A percentile compares a stretch with the other conserved stretches of the same genome.
phyloP scores from a whole-genome alignment of 139 green algal species.

The Tetradesmus obliquus region DNA sequence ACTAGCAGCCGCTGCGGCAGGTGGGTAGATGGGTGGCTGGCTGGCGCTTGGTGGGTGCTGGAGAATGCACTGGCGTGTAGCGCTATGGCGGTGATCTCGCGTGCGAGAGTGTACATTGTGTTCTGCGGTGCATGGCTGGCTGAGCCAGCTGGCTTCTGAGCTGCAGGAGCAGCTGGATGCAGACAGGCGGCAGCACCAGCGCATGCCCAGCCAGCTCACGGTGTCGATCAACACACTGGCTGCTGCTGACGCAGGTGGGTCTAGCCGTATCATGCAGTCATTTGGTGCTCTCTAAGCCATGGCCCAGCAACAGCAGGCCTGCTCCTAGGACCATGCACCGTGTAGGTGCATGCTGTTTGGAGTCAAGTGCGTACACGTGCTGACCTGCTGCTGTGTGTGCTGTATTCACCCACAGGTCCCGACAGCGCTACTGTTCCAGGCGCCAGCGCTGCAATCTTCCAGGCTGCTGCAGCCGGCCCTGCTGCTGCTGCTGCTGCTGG shows the following conservation, averaged over 20 bases:
- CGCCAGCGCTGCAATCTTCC: neutral
- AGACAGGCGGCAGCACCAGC: conserved; percentile 65
- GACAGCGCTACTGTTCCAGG: neutral
- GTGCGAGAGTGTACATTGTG: neutral
- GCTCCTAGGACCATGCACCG: too few relatives aligned
- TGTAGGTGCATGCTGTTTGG: neutral
- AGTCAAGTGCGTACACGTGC: neutral
- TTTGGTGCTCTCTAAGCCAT: too few relatives aligned
- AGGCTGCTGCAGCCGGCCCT: neutral
- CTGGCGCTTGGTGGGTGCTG: neutral
- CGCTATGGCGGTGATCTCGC: neutral
- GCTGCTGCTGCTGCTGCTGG: conserved; percentile 24
- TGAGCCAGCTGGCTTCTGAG: conserved; percentile 73
- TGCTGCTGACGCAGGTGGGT: neutral
- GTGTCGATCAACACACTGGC: conserved; percentile 33
- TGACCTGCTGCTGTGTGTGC: neutral
- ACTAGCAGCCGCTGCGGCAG: neutral
- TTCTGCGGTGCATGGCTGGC: conserved; percentile 55
- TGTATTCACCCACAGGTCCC: neutral
- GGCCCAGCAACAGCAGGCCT: too few relatives aligned
- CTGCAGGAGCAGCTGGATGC: conserved; percentile 73
- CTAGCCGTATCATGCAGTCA: neutral
- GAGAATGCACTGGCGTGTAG: neutral
- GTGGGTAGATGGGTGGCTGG: neutral
- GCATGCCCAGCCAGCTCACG: conserved; percentile 60